phyloP scores from a whole-genome alignment of 192 early-diverging fungal genomes.

The Coemansia umbellata region DNA sequence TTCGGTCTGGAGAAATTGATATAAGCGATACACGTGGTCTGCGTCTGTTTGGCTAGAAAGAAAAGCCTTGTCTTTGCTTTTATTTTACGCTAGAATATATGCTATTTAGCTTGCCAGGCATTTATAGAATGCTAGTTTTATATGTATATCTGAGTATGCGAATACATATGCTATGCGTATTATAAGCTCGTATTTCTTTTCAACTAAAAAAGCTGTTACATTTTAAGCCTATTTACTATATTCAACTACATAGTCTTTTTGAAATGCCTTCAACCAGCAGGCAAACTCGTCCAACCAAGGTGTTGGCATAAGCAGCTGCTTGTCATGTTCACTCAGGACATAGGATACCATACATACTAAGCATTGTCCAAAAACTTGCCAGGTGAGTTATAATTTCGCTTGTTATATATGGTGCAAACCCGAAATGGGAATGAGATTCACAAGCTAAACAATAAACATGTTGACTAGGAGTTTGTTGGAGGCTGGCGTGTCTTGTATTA shows the following conservation, averaged over 20 bases:
- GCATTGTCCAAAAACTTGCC: conserved; percentile 35
- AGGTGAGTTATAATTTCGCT: background rate
- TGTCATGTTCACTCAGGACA: conserved; percentile 25
- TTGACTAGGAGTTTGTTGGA: conserved; percentile 13
- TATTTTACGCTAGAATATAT: too few species aligned
- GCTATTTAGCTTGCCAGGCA: too few species aligned
- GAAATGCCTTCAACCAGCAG: conserved; percentile 9
- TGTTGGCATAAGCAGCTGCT: conserved; percentile 9
- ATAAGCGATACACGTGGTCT: conserved; percentile 17
- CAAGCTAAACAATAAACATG: background rate
- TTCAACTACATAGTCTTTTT: too few species aligned
- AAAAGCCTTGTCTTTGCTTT: too few species aligned
- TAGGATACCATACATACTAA: conserved; percentile 15
- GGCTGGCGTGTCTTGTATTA: conserved; percentile 16
- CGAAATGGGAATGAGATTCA: background rate
- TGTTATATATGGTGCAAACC: background rate
- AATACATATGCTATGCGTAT: too few species aligned
- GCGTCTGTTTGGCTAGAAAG: conserved; percentile 46
- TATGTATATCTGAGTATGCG: too few species aligned
- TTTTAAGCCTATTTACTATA: too few species aligned
- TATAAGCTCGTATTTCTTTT: too few species aligned
- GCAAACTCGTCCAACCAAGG: background rate
- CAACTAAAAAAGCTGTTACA: too few species aligned
- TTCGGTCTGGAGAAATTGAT: conserved; percentile 13
- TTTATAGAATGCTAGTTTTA: too few species aligned